These are phyloP conservation scores for Rhytidhysteron rufulum DNA, from an alignment of 2,329 filamentous ascomycete species.

Conservation along the genomic window DNA sequence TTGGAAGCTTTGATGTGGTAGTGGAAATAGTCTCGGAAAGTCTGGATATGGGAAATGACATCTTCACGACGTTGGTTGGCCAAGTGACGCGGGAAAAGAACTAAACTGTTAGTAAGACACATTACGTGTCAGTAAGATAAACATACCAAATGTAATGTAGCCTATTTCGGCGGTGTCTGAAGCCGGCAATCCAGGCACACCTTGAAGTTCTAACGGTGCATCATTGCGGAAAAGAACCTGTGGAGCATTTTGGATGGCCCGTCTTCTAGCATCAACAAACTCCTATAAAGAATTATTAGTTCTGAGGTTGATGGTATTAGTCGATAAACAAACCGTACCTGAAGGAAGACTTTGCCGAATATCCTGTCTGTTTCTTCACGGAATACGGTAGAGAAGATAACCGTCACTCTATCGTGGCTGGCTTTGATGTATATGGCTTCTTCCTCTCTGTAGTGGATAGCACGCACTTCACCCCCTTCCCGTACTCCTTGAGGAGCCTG, in stretches of 20 bases:
- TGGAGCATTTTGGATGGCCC: constrained; percentile 96
- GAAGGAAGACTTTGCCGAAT: constrained; percentile 96
- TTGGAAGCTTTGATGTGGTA: constrained; percentile 99
- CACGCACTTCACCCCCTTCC: constrained; percentile 89
- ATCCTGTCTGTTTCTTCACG: constrained; percentile 95
- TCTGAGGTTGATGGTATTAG: constrained; percentile 1
- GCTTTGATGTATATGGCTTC: constrained; percentile 99
- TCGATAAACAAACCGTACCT: constrained; percentile 39
- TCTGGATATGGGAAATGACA: constrained; percentile 98
- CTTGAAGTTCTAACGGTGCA: constrained; percentile 84
- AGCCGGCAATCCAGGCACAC: constrained; percentile 71
- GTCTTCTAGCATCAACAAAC: constrained; percentile 91
- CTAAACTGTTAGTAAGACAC: constrained; percentile 44
- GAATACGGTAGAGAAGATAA: constrained; percentile 99
- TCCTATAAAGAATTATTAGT: constrained; percentile 49
- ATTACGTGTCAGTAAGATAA: not conserved
- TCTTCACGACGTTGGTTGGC: constrained; percentile 86
- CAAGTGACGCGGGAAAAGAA: constrained; percentile 92
- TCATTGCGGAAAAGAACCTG: constrained; percentile 97
- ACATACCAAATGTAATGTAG: constrained; percentile 93
- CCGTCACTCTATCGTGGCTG: constrained; percentile 92
- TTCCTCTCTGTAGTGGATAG: constrained; percentile 97
- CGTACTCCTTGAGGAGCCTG: constrained; percentile 85
- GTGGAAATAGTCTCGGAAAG: constrained; percentile 99
- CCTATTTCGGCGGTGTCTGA: constrained; percentile 81